A percentile compares a stretch with the other conserved stretches of the same genome.
Evolutionary conservation across 2,329 filamentous ascomycete genomes (phyloP).

Genomic region (Furcasterigmium sp.): DNA sequence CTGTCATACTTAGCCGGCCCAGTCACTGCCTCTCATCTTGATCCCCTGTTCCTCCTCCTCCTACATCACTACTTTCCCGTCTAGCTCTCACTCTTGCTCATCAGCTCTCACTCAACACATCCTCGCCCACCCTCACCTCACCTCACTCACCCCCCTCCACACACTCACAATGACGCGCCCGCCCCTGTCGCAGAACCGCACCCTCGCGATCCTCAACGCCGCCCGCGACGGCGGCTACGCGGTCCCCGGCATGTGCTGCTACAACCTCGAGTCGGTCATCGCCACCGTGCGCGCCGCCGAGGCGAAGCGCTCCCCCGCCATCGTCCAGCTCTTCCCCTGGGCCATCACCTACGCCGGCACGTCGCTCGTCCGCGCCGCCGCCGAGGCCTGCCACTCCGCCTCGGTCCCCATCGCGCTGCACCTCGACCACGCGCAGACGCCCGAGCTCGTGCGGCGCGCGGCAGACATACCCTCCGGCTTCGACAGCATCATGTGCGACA

Average conservation of each 20-base stretch:
- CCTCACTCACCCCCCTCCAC: neutral
- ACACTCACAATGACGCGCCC: neutral
- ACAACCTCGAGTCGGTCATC: constrained; percentile 68
- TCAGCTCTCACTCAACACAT: neutral
- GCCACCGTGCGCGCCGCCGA: constrained; percentile 65
- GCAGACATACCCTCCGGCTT: constrained; percentile 48
- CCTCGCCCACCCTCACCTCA: neutral
- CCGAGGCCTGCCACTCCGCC: constrained; percentile 47
- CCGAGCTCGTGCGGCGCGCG: constrained; percentile 50
- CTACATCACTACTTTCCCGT: neutral
- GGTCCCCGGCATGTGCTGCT: constrained; percentile 42
- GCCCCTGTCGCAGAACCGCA: constrained; percentile 1
- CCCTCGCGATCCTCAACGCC: constrained; percentile 38
- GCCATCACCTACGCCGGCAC: constrained; percentile 57
- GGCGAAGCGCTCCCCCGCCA: constrained; percentile 56
- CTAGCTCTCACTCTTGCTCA: neutral
- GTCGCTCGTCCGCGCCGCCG: constrained; percentile 46
- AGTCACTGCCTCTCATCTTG: neutral
- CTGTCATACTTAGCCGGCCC: neutral
- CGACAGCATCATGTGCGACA: constrained; percentile 73
- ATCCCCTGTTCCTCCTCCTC: neutral
- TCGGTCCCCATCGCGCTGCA: constrained; percentile 57
- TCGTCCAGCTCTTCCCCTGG: constrained; percentile 71
- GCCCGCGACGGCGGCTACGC: constrained; percentile 50
- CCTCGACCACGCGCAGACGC: constrained; percentile 61